Conservation (phyloP, 1,139 yeast genomes). For the Blastobotrys illinoisensis region DNA sequence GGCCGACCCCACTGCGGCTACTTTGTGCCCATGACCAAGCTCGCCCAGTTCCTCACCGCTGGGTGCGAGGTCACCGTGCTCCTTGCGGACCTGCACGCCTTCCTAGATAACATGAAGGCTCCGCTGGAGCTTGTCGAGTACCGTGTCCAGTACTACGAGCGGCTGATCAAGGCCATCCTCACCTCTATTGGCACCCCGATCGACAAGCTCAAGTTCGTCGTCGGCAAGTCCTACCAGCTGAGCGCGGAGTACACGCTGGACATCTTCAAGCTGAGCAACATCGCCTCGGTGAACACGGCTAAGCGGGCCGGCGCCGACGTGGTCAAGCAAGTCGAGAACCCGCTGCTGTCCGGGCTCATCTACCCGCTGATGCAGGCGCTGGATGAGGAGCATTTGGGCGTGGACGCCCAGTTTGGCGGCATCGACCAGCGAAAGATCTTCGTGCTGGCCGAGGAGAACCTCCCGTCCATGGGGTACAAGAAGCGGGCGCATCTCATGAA, state of each 20-base stretch:
- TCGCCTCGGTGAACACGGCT: slow-evolving; percentile 90
- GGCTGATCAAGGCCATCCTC: slow-evolving; percentile 75
- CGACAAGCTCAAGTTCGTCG: slow-evolving; percentile 74
- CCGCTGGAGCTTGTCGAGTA: slow-evolving; percentile 84
- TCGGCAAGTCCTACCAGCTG: slow-evolving; percentile 86
- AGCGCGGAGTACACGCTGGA: slow-evolving; percentile 78
- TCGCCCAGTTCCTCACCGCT: slow-evolving; percentile 92
- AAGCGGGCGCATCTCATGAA: slow-evolving; percentile 98
- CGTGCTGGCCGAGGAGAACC: slow-evolving; percentile 92
- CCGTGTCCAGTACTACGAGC: slow-evolving; percentile 88
- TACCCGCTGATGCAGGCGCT: slow-evolving; percentile 99
- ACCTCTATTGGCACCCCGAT: slow-evolving; percentile 85
- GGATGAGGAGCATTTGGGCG: slow-evolving; percentile 85
- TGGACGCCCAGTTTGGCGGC: slow-evolving; percentile 97
- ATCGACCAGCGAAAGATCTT: slow-evolving; percentile 98
- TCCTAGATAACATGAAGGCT: slow-evolving; percentile 97
- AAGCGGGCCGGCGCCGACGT: slow-evolving; percentile 99
- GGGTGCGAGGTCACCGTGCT: slow-evolving; percentile 93
- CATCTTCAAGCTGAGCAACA: slow-evolving; percentile 73
- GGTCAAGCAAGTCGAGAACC: slow-evolving; percentile 94
- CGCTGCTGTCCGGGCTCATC: slow-evolving; percentile 85
- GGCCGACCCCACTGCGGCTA: slow-evolving; percentile 99
- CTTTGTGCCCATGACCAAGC: slow-evolving; percentile 94
- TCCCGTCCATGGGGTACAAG: slow-evolving; percentile 82
- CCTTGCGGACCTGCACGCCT: slow-evolving; percentile 96